These are phyloP conservation scores for Ulmus americana DNA, from an alignment of 331 rosid species.

Conservation along the genomic window DNA sequence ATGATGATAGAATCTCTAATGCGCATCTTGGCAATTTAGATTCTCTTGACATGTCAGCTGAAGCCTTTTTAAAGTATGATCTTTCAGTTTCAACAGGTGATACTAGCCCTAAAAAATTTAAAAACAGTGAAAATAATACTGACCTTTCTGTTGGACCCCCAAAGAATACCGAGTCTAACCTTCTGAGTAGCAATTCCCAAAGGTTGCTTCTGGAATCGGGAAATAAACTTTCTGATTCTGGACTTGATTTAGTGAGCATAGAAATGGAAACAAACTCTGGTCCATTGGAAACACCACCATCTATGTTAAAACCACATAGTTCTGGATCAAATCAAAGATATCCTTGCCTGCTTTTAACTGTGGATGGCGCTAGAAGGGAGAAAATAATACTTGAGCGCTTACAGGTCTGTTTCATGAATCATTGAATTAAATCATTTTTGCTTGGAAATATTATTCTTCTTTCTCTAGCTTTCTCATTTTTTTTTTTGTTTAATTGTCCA, in stretches of 20 bases:
- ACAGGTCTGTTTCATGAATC: conserved; percentile 46
- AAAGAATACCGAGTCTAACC: conserved; percentile 29
- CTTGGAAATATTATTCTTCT: conserved; percentile 21
- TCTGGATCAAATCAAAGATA: conserved; percentile 41
- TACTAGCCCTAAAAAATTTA: conserved; percentile 25
- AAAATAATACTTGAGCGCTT: conserved; percentile 66
- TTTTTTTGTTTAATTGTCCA: conserved; percentile 25
- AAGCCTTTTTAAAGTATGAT: conserved; percentile 24
- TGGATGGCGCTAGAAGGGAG: conserved; percentile 57
- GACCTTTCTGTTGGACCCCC: conserved; percentile 32
- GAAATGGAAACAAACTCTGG: conserved; percentile 30
- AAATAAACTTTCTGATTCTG: conserved; percentile 28
- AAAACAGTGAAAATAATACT: conserved; percentile 28
- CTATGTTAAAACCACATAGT: conserved; percentile 28
- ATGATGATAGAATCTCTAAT: conserved; percentile 32
- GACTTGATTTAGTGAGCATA: conserved; percentile 27
- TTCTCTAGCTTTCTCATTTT: conserved; percentile 18
- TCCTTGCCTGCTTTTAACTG: conserved; percentile 43
- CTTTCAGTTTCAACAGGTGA: conserved; percentile 26
- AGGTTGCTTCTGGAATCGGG: conserved; percentile 27
- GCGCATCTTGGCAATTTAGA: conserved; percentile 21
- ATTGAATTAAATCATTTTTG: conserved; percentile 5
- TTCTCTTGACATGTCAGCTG: conserved; percentile 31
- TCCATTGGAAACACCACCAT: conserved; percentile 31
- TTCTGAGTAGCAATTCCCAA: conserved; percentile 24